Conservation (phyloP, 257 asterid genomes). For the Primulina tabacum region DNA sequence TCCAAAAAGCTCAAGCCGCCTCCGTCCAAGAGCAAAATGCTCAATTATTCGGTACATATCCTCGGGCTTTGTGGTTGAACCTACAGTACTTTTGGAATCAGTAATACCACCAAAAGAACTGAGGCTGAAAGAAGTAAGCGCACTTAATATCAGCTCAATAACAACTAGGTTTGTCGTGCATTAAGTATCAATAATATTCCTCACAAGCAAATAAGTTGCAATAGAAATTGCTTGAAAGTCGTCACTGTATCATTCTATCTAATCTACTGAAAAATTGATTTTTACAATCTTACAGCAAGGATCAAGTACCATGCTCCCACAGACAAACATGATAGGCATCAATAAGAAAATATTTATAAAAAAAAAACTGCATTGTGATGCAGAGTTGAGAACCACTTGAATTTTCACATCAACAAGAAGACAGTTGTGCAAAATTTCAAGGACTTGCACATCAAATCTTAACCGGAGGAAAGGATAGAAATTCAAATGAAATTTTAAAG, state of each 20-base stretch:
- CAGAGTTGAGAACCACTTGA: slow-evolving; percentile 3
- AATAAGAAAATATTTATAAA: neutral
- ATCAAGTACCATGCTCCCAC: slow-evolving; percentile 3
- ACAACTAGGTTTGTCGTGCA: slow-evolving; percentile 6
- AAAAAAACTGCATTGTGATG: neutral
- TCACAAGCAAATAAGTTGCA: neutral
- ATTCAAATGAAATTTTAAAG: neutral
- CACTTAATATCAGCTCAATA: neutral
- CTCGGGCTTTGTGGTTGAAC: slow-evolving; percentile 97
- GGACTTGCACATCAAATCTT: slow-evolving; percentile 1
- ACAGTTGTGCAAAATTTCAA: slow-evolving; percentile 4
- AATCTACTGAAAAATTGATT: neutral
- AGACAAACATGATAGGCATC: neutral
- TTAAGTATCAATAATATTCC: neutral
- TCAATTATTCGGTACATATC: slow-evolving; percentile 96
- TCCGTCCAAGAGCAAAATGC: slow-evolving; percentile 98
- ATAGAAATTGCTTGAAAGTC: neutral
- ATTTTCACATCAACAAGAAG: neutral
- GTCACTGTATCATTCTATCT: neutral
- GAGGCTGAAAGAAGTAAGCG: slow-evolving; percentile 8
- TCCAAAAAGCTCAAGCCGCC: slow-evolving; percentile 99
- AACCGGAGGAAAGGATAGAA: neutral
- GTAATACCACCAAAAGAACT: slow-evolving; percentile 18
- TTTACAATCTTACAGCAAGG: neutral
- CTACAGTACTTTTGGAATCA: slow-evolving; percentile 38